Evolutionary conservation across 768 basidiomycete species (phyloP).

Genomic region (Boletus rex-veris): DNA sequence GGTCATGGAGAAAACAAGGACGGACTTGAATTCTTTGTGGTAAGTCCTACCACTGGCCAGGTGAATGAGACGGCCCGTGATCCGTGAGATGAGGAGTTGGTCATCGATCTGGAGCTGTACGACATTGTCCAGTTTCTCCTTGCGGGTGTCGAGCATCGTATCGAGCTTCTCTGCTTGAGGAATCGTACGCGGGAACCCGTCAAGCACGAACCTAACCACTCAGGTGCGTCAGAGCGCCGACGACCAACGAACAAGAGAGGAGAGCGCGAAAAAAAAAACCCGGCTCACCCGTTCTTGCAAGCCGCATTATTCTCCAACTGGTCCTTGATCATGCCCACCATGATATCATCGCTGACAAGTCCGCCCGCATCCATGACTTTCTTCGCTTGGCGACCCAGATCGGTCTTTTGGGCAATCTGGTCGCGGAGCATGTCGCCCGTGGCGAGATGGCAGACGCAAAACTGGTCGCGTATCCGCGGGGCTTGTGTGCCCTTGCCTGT

Average conservation of each 20-base stretch:
- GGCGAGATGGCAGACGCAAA: conserved; percentile 96
- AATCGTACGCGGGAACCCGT: conserved; percentile 99
- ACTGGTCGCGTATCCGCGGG: conserved; percentile 86
- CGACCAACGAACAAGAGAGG: no score
- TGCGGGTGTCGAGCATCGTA: conserved; percentile 75
- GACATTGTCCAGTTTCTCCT: conserved; percentile 89
- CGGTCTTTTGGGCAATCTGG: conserved; percentile 84
- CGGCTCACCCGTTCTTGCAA: conserved; percentile 90
- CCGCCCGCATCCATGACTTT: conserved; percentile 96
- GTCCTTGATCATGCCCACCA: conserved; percentile 96
- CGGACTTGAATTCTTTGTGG: conserved; percentile 93
- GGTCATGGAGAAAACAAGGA: conserved; percentile 10
- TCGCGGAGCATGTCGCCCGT: conserved; percentile 99
- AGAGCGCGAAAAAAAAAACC: not conserved
- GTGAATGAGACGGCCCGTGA: conserved; percentile 95
- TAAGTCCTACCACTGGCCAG: conserved; percentile 86
- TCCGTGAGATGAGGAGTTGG: conserved; percentile 93
- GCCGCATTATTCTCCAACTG: conserved; percentile 89
- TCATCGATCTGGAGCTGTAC: conserved; percentile 92
- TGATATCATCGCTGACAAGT: conserved; percentile 94
- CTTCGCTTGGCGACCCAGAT: conserved; percentile 88
- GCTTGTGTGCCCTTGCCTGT: conserved; percentile 98
- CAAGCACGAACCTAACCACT: conserved; percentile 81
- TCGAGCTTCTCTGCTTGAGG: conserved; percentile 96
- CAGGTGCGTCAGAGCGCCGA: not conserved